Evolutionary conservation across 1,284 basidiomycete genomes (phyloP).

Genomic region (Fistulinella cinereoalba): DNA sequence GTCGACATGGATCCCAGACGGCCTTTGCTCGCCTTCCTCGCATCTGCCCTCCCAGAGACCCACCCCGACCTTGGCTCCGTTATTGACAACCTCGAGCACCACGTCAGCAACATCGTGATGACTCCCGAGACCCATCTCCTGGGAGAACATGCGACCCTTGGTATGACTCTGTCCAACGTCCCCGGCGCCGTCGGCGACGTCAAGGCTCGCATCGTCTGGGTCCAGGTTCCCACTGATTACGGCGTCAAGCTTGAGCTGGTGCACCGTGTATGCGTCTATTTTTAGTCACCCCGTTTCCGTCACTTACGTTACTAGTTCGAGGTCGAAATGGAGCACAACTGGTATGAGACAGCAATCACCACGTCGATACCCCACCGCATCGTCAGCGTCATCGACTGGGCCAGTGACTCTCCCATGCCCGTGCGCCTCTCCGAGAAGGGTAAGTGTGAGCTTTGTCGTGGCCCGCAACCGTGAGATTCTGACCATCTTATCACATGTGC

Average conservation of each 20-base stretch:
- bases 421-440: constrained; percentile 14
- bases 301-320: constrained; percentile 51
- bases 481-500: too few species aligned
- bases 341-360: constrained; percentile 77
- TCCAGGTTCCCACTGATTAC: constrained; percentile 63
- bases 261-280: constrained; percentile 23
- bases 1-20: constrained; percentile 34
- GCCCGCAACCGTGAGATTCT: constrained; percentile 2
- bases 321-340: constrained; percentile 85
- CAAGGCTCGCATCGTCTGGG: constrained; percentile 67
- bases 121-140: constrained; percentile 49
- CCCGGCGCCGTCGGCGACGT: constrained; percentile 73
- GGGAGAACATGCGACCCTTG: constrained; percentile 43
- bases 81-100: constrained; percentile 46
- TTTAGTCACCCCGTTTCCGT: accelerated
- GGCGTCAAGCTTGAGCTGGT: constrained; percentile 60
- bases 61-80: constrained; percentile 51
- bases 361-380: constrained; percentile 63
- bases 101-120: constrained; percentile 51
- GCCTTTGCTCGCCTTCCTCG: constrained; percentile 72
- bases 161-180: constrained; percentile 42
- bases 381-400: constrained; percentile 81
- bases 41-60: constrained; percentile 59
- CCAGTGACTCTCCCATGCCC: constrained; percentile 61
- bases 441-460: constrained; percentile 13